Conservation (phyloP, 2,329 filamentous ascomycete species). For the Claviceps sorghi region DNA sequence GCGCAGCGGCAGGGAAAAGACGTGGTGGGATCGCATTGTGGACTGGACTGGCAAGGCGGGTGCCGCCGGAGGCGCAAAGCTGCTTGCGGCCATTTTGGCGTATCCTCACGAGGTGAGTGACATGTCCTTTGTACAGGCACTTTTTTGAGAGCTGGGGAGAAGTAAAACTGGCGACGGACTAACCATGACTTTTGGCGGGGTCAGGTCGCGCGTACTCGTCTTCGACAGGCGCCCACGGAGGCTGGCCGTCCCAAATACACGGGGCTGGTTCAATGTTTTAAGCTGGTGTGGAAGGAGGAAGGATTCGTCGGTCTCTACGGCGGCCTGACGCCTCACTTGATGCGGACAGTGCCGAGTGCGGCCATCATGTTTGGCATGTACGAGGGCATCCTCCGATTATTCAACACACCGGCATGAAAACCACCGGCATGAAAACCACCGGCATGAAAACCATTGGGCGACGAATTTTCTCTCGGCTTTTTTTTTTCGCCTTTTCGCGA, state of each 20-base stretch:
- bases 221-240: constrained; percentile 69
- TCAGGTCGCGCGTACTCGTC: constrained; percentile 64
- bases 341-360: constrained; percentile 80
- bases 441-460: constrained; percentile 10
- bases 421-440: constrained; percentile 22
- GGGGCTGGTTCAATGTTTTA: constrained; percentile 77
- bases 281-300: constrained; percentile 75
- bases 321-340: constrained; percentile 78
- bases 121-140: background rate
- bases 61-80: constrained; percentile 71
- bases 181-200: background rate
- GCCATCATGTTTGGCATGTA: constrained; percentile 96
- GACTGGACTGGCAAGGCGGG: constrained; percentile 66
- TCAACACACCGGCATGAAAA: constrained; percentile 23
- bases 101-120: constrained; percentile 79
- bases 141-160: background rate
- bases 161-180: background rate
- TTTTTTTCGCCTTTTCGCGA: background rate
- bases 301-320: constrained; percentile 77
- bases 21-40: constrained; percentile 57
- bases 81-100: constrained; percentile 68
- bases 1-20: constrained; percentile 47
- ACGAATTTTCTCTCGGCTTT: background rate
- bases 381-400: constrained; percentile 39
- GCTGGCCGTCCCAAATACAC: constrained; percentile 70